A percentile compares a stretch with the other conserved stretches of the same genome.
phyloP scores from a whole-genome alignment of 805 yeast species.

The Myxozyma melibiosi region DNA sequence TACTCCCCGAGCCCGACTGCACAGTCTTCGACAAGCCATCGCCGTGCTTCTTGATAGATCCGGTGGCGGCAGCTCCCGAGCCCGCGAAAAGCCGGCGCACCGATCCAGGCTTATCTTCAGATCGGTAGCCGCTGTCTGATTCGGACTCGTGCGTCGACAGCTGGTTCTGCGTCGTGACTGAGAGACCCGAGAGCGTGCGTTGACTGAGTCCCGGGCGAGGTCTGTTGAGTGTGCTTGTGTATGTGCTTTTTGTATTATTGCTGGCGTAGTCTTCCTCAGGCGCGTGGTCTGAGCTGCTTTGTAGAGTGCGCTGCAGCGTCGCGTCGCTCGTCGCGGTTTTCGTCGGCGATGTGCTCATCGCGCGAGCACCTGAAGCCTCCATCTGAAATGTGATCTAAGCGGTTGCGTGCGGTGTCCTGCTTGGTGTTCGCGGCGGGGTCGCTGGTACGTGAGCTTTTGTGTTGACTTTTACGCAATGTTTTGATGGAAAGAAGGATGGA shows the following conservation, averaged over 20 bases:
- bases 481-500: no score
- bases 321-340: no score
- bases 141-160: conserved; percentile 16
- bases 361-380: no score
- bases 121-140: conserved; percentile 27
- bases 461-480: no score
- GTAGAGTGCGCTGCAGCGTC: no score
- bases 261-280: not conserved
- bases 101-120: conserved; percentile 28
- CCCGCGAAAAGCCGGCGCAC: conserved; percentile 11
- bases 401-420: no score
- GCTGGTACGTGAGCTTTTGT: no score
- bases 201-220: not conserved
- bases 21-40: not conserved
- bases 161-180: not conserved
- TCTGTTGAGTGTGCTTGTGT: not conserved
- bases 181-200: not conserved
- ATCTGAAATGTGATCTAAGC: no score
- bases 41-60: conserved; percentile 19
- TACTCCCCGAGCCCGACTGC: conserved; percentile 6
- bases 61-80: not conserved
- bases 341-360: no score
- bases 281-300: not conserved
- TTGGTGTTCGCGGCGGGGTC: no score
- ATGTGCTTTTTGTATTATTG: not conserved